Base-by-base conservation (phyloP, 2,329 filamentous ascomycete species). In the Trichophyton rubrum region DNA sequence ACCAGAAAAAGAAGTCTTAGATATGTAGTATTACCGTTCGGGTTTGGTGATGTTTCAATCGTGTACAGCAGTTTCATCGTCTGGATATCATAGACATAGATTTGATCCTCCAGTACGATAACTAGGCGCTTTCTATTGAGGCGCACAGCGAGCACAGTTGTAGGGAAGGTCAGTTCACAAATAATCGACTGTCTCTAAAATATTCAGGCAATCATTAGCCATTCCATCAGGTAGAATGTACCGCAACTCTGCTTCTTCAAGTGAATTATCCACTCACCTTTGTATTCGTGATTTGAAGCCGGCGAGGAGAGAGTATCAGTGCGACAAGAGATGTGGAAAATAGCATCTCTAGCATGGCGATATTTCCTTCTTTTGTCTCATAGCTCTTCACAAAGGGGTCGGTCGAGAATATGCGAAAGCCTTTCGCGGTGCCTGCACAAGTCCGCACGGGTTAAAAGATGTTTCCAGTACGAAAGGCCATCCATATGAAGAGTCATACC, bases 1-100 rank as follows among this genome's bases (percentile, higher is more conserved):
- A 40, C 45, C 56, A 45, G 33, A 17, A 30, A 13, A 51, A 49
- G n/a, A 15, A 7, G 5, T 6, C 27, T 41, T 20, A 1, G 45
- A 13, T n/a, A 20, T 45, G 33, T 33, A 53, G 49, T 51, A 68
- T 66, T 82, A 80, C 84, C 84, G 64, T 85, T 85, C 0, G 91
- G 89, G 69, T 99, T 99, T 5, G 93, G 89, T 2, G 92, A 96
- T 4, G 92, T 97, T 62, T 90, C 85, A 65, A 97, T 95, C 4
- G 90, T 95, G 73, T 90, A 88, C 45, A 97, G 80, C 62, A 97
- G 83, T 68, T 88, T 92, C 92, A 99, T 97, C 71, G 96, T 97
- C 75, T 91, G 90, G 66, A 99, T 97, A 73, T 99, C 93, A 77
- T 99, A 99, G 56, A 99, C 82, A 75, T 97, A 99, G 64, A 97